Evolutionary conservation across 306 rosid genomes (phyloP).

Genomic region (Rubus idaeus): DNA sequence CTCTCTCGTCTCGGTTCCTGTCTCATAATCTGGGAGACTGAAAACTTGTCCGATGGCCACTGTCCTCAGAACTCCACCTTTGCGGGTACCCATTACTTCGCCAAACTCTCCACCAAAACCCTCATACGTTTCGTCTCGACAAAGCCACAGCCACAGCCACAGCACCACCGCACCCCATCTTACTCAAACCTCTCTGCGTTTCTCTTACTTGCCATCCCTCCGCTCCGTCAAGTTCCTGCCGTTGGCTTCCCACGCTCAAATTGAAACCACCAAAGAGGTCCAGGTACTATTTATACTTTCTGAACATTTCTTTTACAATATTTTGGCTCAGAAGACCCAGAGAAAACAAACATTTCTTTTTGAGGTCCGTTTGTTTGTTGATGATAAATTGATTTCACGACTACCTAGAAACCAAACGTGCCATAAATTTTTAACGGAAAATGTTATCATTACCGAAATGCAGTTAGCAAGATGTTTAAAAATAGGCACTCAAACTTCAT

Average conservation of each 20-base stretch:
- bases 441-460: too few relatives aligned
- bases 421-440: too few relatives aligned
- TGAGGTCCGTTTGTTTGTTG: too few relatives aligned
- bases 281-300: slow-evolving; percentile 7
- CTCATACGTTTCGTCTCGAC: neutral
- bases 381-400: too few relatives aligned
- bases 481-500: too few relatives aligned
- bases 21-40: neutral
- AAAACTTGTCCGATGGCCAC: neutral
- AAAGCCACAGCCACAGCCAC: too few relatives aligned
- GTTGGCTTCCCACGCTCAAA: neutral
- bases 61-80: neutral
- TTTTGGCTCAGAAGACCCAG: too few relatives aligned
- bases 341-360: neutral
- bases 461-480: too few relatives aligned
- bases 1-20: neutral
- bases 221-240: neutral
- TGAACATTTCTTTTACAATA: neutral
- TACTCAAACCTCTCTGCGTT: neutral
- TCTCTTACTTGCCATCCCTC: neutral
- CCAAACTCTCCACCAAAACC: neutral
- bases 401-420: too few relatives aligned
- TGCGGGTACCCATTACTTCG: neutral
- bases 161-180: too few relatives aligned
- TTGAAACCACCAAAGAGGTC: neutral